These are phyloP conservation scores for Penicilliopsis zonata DNA, from an alignment of 495 filamentous ascomycete genomes.

Conservation along the genomic window DNA sequence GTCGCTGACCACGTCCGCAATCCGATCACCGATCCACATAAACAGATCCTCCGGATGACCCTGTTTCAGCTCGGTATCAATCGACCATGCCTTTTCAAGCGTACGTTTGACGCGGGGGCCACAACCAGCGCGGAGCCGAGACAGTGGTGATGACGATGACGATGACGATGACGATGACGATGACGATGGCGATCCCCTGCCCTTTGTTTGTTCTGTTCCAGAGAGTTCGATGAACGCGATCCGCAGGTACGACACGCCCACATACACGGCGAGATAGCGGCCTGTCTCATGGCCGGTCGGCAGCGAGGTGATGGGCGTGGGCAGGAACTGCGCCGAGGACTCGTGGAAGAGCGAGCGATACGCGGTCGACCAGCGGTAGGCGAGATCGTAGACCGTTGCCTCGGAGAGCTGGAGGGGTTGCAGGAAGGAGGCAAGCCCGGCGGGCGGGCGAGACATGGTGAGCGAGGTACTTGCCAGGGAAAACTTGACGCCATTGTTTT, in stretches of 20 bases:
- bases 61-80: constrained; percentile 57
- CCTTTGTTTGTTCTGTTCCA: too few relatives aligned
- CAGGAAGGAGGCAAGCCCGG: too few relatives aligned
- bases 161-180: too few relatives aligned
- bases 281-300: constrained; percentile 47
- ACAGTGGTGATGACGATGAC: too few relatives aligned
- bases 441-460: too few relatives aligned
- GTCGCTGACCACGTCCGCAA: constrained; percentile 51
- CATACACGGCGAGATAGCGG: constrained; percentile 59
- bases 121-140: constrained; percentile 4
- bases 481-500: too few relatives aligned
- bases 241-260: constrained; percentile 62
- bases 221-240: constrained; percentile 61
- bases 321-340: constrained; percentile 55
- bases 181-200: too few relatives aligned
- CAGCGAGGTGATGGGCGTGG: constrained; percentile 58
- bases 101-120: constrained; percentile 35
- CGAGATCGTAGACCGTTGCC: constrained; percentile 37
- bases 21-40: constrained; percentile 59
- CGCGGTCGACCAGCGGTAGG: constrained; percentile 39
- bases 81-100: constrained; percentile 60
- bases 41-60: constrained; percentile 58
- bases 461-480: too few relatives aligned
- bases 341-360: constrained; percentile 47
- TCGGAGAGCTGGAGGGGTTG: constrained; percentile 13